Evolutionary conservation across 306 rosid genomes (phyloP).

Genomic region (Corylus avellana): DNA sequence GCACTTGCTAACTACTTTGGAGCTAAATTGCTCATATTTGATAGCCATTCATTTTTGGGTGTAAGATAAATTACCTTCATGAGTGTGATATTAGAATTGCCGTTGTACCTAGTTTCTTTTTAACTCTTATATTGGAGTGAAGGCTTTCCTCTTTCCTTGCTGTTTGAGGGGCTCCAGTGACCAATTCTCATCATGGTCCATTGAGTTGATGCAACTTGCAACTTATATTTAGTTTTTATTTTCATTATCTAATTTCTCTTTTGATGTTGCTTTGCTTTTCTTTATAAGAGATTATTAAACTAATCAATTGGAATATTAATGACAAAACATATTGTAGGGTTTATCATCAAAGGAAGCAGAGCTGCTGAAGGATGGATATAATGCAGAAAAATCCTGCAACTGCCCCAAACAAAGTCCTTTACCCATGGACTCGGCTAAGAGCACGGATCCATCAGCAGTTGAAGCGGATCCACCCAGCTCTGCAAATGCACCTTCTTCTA

Average conservation of each 20-base stretch:
- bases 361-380: constrained; percentile 72
- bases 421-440: constrained; percentile 48
- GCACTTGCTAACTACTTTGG: constrained; percentile 91
- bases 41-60: constrained; percentile 93
- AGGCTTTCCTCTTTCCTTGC: constrained; percentile 20
- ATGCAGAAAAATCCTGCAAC: constrained; percentile 63
- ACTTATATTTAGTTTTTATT: not conserved
- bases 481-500: constrained; percentile 60
- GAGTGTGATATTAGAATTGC: constrained; percentile 32
- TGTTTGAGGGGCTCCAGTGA: constrained; percentile 21
- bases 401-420: constrained; percentile 54
- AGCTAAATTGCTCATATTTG: constrained; percentile 96
- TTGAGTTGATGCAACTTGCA: constrained; percentile 12
- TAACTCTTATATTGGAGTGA: constrained; percentile 33
- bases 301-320: constrained; percentile 17
- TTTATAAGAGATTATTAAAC: constrained; percentile 17
- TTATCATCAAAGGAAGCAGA: constrained; percentile 94
- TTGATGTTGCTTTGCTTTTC: not conserved
- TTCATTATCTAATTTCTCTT: not conserved
- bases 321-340: constrained; percentile 58
- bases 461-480: constrained; percentile 70
- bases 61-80: constrained; percentile 67
- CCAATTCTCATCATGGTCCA: not conserved
- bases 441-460: constrained; percentile 54
- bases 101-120: constrained; percentile 11